phyloP scores from a whole-genome alignment of 208 protist genomes.

The Lotmaria passim region DNA sequence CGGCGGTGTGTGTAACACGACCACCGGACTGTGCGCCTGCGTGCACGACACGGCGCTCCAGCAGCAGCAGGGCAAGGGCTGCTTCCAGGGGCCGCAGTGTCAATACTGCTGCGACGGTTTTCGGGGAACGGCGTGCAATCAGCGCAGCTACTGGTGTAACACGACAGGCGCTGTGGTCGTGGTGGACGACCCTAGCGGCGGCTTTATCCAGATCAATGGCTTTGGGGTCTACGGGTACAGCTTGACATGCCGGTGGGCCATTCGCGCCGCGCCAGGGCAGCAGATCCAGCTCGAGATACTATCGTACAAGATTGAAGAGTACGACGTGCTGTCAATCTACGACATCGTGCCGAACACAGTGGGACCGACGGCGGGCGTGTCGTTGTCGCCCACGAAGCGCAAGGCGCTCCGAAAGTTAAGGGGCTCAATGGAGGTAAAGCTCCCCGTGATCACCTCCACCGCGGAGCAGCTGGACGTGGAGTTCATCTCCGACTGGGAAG shows the following conservation, averaged over 20 bases:
- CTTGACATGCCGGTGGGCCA: slow-evolving; percentile 60
- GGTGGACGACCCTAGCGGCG: slow-evolving; percentile 42
- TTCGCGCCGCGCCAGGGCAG: slow-evolving; percentile 42
- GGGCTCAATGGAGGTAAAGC: background rate
- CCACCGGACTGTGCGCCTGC: slow-evolving; percentile 63
- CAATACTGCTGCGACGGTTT: slow-evolving; percentile 78
- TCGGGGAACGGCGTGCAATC: slow-evolving; percentile 56
- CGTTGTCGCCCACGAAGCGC: slow-evolving; percentile 2
- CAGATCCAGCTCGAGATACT: slow-evolving; percentile 49
- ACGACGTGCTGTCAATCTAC: slow-evolving; percentile 56
- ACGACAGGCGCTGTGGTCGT: slow-evolving; percentile 41
- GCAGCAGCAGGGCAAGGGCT: slow-evolving; percentile 22
- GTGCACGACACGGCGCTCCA: slow-evolving; percentile 19
- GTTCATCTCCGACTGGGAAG: slow-evolving; percentile 67
- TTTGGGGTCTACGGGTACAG: slow-evolving; percentile 58
- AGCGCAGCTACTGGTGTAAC: slow-evolving; percentile 81
- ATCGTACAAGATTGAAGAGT: slow-evolving; percentile 46
- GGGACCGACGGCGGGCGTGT: background rate
- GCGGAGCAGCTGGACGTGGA: slow-evolving; percentile 40
- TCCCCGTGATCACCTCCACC: slow-evolving; percentile 29
- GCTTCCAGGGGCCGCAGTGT: slow-evolving; percentile 65
- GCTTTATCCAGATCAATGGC: slow-evolving; percentile 75
- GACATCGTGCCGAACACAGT: slow-evolving; percentile 33
- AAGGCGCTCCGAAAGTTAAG: slow-evolving; percentile 22
- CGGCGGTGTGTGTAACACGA: slow-evolving; percentile 55